Evolutionary conservation across 768 basidiomycete genomes (phyloP).

Genomic region (Serendipita sp.): DNA sequence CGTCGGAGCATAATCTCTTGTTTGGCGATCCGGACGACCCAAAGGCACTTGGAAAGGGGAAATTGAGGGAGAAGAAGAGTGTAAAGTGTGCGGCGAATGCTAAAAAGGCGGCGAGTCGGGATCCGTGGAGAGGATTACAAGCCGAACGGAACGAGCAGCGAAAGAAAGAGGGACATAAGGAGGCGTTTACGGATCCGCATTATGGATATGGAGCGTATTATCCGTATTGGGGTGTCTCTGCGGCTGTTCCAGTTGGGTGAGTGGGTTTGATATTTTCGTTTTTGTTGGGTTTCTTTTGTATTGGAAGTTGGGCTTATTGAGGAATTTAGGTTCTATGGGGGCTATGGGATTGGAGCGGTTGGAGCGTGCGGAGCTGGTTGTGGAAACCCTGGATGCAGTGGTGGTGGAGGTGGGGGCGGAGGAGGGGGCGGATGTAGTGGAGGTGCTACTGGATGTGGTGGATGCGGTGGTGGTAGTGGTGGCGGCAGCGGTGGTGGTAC

Average conservation of each 20-base stretch:
- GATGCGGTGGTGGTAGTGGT: too few relatives aligned
- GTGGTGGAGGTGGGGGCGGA: too few relatives aligned
- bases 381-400: too few relatives aligned
- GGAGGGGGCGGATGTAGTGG: too few relatives aligned
- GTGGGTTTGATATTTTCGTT: too few relatives aligned
- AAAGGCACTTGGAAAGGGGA: not conserved
- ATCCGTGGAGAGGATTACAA: not conserved
- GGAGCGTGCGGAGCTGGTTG: too few relatives aligned
- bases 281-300: too few relatives aligned
- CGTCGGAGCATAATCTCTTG: slow-evolving; percentile 6
- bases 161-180: not conserved
- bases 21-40: not conserved
- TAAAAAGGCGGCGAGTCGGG: not conserved
- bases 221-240: not conserved
- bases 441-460: too few relatives aligned
- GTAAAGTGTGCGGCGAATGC: not conserved
- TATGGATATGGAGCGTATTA: not conserved
- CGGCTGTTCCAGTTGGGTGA: not conserved
- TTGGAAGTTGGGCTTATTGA: too few relatives aligned
- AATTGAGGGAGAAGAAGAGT: not conserved
- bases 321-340: too few relatives aligned
- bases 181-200: not conserved
- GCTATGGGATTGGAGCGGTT: too few relatives aligned
- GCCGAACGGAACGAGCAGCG: not conserved
- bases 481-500: too few relatives aligned